Base-by-base conservation (phyloP, 352 stramenopile genomes). In the Phytophthora pseudosyringae region DNA sequence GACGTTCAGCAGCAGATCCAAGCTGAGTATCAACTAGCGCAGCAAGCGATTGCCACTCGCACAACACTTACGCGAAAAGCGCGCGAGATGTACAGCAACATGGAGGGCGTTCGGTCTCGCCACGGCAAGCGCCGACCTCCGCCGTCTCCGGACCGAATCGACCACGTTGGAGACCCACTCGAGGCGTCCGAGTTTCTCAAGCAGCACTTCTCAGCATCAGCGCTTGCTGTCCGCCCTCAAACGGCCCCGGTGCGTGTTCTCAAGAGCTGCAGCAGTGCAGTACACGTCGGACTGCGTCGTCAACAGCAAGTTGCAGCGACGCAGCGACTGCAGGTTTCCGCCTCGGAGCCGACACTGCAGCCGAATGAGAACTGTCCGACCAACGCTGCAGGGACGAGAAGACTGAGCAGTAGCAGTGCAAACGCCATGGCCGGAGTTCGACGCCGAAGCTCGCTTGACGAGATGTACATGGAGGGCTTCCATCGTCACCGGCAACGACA, bases 121-220 rank as follows among this genome's bases (percentile, higher is more conserved):
- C 46, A 71, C 35, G 38, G 18, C 8, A 47, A 25, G 45, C 64
- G 16, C 44, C 53, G 36, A 9, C 44, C 38, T 26, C n/a, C 21
- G 2, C 41, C 13, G 25, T 55, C 44, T 18, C 29, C 39, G 25
- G 63, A 59, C n/a, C 25, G 5, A 58, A 47, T 39, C 21, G 45
- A 61, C n/a, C 49, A 43, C 15, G 46, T 33, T 16, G 43, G 26
- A 43, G 60, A 46, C 25, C 28, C 52, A 12, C 32, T 88, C 3
- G 66, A 80, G 28, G 67, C 76, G 28, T 91, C 82, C 0, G 64
- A 76, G 11, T 88, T 91, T 38, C 44, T 91, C 26, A 78, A 84
- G n/a, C 54, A 69, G 12, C 73, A 84, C 52, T 67, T 91, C 12
- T 50, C 73, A 25, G 43, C 69, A 9, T 73, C 59, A 9, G 52